These are phyloP conservation scores for Penicillium oxalicum DNA, from an alignment of 2,329 filamentous ascomycete genomes.

Conservation along the genomic window DNA sequence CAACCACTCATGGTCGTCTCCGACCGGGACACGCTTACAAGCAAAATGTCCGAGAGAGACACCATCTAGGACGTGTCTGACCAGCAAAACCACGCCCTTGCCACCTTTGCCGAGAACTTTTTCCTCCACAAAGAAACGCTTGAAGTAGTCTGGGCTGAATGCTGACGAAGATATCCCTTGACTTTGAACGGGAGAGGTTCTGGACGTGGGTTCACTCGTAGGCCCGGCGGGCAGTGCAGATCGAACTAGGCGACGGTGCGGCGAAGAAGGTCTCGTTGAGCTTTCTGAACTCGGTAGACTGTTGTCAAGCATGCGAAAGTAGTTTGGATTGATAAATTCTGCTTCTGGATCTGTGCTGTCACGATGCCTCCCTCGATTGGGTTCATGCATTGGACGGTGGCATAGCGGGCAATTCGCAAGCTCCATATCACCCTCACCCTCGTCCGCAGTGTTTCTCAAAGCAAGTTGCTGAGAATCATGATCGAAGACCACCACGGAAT, in stretches of 20 bases:
- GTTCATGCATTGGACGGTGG: constrained; percentile 62
- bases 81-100: constrained; percentile 90
- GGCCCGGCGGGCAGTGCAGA: constrained; percentile 41
- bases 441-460: constrained; percentile 57
- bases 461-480: constrained; percentile 77
- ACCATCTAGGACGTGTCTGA: constrained; percentile 84
- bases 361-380: constrained; percentile 35
- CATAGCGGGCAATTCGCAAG: constrained; percentile 80
- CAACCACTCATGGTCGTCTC: constrained; percentile 89
- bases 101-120: constrained; percentile 80
- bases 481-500: constrained; percentile 88
- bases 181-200: constrained; percentile 34
- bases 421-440: constrained; percentile 48
- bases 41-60: constrained; percentile 86
- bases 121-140: constrained; percentile 87
- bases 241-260: constrained; percentile 44
- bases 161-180: constrained; percentile 78
- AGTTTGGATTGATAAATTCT: constrained; percentile 80
- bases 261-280: constrained; percentile 43
- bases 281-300: constrained; percentile 48
- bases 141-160: constrained; percentile 89
- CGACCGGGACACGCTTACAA: constrained; percentile 93
- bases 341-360: constrained; percentile 39
- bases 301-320: constrained; percentile 84
- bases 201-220: constrained; percentile 43